Evolutionary conservation across 2,329 filamentous ascomycete genomes (phyloP).

Genomic region (Alternaria consortialis): DNA sequence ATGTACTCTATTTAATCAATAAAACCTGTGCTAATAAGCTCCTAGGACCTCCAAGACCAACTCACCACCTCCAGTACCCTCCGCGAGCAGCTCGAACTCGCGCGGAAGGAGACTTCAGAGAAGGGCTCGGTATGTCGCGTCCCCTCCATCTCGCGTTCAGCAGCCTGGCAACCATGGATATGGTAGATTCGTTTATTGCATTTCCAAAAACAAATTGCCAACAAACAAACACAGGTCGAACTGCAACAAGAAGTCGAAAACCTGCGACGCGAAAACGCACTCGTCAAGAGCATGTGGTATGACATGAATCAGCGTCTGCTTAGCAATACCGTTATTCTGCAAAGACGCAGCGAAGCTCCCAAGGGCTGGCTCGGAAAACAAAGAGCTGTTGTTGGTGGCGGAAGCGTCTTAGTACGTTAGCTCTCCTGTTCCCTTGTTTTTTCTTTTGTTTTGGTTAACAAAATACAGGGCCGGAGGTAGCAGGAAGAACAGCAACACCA

Average conservation of each 20-base stretch:
- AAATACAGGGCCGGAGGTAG: constrained; percentile 14
- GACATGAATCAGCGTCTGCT: constrained; percentile 80
- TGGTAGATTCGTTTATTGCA: background rate
- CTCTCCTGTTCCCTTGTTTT: constrained; percentile 7
- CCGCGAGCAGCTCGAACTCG: constrained; percentile 43
- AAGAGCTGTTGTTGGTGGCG: constrained; percentile 60
- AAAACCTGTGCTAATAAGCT: constrained; percentile 20
- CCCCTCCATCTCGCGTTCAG: background rate
- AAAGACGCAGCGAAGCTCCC: constrained; percentile 76
- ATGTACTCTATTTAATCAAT: constrained; percentile 5
- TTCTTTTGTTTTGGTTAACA: constrained; percentile 1
- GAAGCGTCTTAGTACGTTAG: constrained; percentile 31
- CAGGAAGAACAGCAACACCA: background rate
- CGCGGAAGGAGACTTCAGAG: constrained; percentile 46
- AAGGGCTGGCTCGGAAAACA: constrained; percentile 88
- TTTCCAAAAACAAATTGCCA: background rate
- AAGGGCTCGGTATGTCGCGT: constrained; percentile 47
- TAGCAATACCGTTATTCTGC: constrained; percentile 82
- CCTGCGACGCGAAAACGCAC: constrained; percentile 77
- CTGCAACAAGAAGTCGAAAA: constrained; percentile 66
- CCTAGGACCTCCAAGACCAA: constrained; percentile 47
- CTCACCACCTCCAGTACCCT: constrained; percentile 32
- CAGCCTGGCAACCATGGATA: constrained; percentile 5
- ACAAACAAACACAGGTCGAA: constrained; percentile 33
- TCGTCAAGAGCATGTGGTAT: constrained; percentile 88